These are phyloP conservation scores for Suhomyces xylopsoci DNA, from an alignment of 805 yeast genomes.

Conservation along the genomic window DNA sequence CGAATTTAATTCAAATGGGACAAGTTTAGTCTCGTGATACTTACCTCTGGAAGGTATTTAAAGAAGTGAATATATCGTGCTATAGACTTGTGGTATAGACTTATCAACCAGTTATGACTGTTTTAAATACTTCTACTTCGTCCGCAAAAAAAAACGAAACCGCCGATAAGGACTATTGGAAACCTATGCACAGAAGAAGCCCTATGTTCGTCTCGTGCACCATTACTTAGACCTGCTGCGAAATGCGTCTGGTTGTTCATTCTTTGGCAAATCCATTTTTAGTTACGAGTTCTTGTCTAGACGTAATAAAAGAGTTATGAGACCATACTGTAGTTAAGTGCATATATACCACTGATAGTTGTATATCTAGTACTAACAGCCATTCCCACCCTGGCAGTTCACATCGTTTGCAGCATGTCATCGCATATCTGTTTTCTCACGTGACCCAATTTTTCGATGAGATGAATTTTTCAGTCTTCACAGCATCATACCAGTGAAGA, in stretches of 20 bases:
- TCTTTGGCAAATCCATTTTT: background rate
- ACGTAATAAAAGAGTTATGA: background rate
- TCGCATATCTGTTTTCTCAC: background rate
- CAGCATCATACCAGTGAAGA: background rate
- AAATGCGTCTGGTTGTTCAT: background rate
- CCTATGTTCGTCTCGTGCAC: background rate
- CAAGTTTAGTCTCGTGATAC: background rate
- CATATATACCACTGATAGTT: background rate
- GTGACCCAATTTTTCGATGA: slow-evolving; percentile 6
- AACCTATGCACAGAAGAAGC: background rate
- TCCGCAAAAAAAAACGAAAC: slow-evolving; percentile 3
- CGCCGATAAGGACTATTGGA: slow-evolving; percentile 4
- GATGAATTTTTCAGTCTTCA: slow-evolving; percentile 8
- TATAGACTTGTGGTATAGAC: background rate
- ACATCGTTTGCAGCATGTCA: background rate
- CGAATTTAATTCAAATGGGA: background rate
- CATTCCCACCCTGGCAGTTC: background rate
- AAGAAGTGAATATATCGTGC: background rate
- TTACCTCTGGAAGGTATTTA: background rate
- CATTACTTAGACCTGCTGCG: slow-evolving; percentile 1
- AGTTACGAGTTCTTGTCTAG: background rate
- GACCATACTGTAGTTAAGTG: background rate
- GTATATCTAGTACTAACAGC: too few species aligned
- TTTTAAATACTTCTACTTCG: slow-evolving; percentile 3
- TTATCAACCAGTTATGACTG: background rate